phyloP scores from a whole-genome alignment of 2,329 filamentous ascomycete species.

The Clarireedia paspali region DNA sequence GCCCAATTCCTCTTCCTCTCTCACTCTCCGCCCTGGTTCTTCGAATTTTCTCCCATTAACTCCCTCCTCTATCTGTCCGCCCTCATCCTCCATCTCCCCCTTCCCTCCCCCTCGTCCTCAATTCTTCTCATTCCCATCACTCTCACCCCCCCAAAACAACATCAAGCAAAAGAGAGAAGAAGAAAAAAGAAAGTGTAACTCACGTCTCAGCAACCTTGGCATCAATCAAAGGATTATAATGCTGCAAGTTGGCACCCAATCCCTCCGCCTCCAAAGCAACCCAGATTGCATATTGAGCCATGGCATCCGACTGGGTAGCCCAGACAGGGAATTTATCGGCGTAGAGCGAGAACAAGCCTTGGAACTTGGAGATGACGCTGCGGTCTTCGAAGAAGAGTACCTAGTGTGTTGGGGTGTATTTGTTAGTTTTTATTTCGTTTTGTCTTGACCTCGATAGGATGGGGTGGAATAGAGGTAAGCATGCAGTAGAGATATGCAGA shows the following conservation, averaged over 20 bases:
- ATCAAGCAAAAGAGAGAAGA: not conserved
- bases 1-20: too few relatives aligned
- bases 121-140: too few relatives aligned
- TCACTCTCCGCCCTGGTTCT: not conserved
- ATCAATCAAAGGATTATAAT: slow-evolving; percentile 86
- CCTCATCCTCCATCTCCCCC: not conserved
- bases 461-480: not conserved
- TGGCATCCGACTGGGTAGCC: slow-evolving; percentile 70
- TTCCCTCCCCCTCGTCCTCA: too few relatives aligned
- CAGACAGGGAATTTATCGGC: slow-evolving; percentile 73
- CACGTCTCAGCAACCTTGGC: slow-evolving; percentile 46
- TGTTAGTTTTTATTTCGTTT: not conserved
- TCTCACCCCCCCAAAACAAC: too few relatives aligned
- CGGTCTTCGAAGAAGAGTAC: slow-evolving; percentile 84
- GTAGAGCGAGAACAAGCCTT: slow-evolving; percentile 64
- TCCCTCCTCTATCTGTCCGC: not conserved
- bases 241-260: slow-evolving; percentile 82
- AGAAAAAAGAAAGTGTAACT: not conserved
- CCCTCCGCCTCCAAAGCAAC: slow-evolving; percentile 76
- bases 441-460: not conserved
- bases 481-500: not conserved
- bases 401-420: slow-evolving; percentile 29
- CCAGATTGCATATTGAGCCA: slow-evolving; percentile 78
- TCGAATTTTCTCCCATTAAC: not conserved
- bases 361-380: slow-evolving; percentile 54